Base-by-base conservation (phyloP, 1,284 basidiomycete genomes). In the Ganoderma lucidum region DNA sequence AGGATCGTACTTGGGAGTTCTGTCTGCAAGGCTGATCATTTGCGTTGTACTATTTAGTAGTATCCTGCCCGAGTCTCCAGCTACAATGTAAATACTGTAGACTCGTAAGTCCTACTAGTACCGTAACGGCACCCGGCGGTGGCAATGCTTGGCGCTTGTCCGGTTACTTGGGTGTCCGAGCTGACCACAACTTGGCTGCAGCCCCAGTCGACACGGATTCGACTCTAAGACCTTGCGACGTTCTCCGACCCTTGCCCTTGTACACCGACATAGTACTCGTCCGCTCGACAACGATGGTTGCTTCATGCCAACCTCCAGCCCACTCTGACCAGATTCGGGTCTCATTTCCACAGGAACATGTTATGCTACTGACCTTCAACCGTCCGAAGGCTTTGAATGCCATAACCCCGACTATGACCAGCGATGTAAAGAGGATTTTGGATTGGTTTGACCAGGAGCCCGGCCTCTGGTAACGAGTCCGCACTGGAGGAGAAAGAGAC, bases 1-100 rank as follows among this genome's bases (percentile, higher is more conserved):
- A 93, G 75, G 92, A 94, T 75, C 81, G 93, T 59, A 93, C 90
- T 70, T 94, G 93, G 93, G 91, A 94, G 75, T 93, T 94, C 76
- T 92, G 84, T 80, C 75, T 92, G 58, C 79, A 77, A 71, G 80
- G 80, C 58, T 69, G 76, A 70, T 56, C 28, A 8, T 28, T 45
- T 65, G 10, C 15, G 39, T 53, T 59, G 37, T 23, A 10, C 41
- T 23, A 23, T 3, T 41, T 23, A 23, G 42, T 62, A 17, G 60
- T 23, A 39, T n/a, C 5, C n/a, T n/a, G 4, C 14, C 28, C 28
- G 2, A 10, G 17, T 48, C n/a, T 15, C 45, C 23, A 53, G 30
- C 23, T 3, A 19, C 51, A 30, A n/a, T 23, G 23, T 23, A 23
- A 23, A 23, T 23, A 23, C 23, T 23, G 23, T 23, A n/a, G 5